These are phyloP conservation scores for Coffea eugenioides DNA, from an alignment of 257 asterid genomes.

Conservation along the genomic window DNA sequence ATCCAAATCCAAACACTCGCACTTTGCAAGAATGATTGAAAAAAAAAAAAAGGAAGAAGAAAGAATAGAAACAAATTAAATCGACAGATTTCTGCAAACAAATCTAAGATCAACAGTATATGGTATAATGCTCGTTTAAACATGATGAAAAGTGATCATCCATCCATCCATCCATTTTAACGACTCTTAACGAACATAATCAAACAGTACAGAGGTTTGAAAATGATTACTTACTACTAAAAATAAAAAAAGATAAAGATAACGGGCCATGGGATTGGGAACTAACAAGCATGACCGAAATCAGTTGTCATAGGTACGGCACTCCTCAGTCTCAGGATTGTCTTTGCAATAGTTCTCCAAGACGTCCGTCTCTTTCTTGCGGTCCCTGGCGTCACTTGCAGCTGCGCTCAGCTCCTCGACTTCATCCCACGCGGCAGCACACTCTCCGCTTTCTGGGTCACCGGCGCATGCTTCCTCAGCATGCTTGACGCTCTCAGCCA, in stretches of 20 bases:
- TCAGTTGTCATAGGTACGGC: slow-evolving; percentile 81
- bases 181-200: background rate
- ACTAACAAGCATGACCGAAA: background rate
- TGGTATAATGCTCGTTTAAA: background rate
- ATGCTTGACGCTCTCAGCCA: slow-evolving; percentile 78
- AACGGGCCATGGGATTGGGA: background rate
- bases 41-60: no score
- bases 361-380: slow-evolving; percentile 55
- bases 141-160: background rate
- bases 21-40: background rate
- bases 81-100: no score
- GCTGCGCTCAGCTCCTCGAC: slow-evolving; percentile 99
- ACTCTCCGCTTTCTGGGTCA: slow-evolving; percentile 74
- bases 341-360: slow-evolving; percentile 89
- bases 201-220: background rate
- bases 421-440: slow-evolving; percentile 98
- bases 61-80: no score
- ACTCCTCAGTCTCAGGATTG: slow-evolving; percentile 88
- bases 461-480: slow-evolving; percentile 73
- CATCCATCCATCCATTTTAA: background rate
- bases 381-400: slow-evolving; percentile 86
- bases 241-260: background rate
- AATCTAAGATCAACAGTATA: background rate
- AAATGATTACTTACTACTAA: background rate
- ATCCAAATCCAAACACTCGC: background rate